Evolutionary conservation across 2,329 filamentous ascomycete genomes (phyloP).

Genomic region (Elsinoe batatas): DNA sequence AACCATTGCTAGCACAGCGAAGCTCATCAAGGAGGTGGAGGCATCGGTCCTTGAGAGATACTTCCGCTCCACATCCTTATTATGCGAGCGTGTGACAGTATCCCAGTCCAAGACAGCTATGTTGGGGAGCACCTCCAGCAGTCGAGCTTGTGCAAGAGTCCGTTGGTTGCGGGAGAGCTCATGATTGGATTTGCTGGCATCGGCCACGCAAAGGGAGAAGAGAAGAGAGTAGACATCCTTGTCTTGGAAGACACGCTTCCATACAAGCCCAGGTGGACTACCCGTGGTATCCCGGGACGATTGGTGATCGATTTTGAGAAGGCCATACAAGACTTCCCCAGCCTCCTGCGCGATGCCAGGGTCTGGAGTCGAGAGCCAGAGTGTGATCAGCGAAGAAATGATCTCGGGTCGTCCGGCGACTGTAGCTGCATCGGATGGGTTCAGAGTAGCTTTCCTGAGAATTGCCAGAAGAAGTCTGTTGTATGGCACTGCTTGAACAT

Average conservation of each 20-base stretch:
- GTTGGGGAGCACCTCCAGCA: constrained; percentile 49
- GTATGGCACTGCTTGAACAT: constrained; percentile 39
- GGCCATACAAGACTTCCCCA: constrained; percentile 41
- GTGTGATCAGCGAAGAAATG: constrained; percentile 43
- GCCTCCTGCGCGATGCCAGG: constrained; percentile 47
- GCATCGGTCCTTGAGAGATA: constrained; percentile 29
- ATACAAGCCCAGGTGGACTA: constrained; percentile 40
- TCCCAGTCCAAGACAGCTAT: constrained; percentile 47
- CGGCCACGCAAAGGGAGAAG: constrained; percentile 45
- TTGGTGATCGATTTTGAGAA: constrained; percentile 43
- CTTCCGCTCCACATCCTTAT: constrained; percentile 40
- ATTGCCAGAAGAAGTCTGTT: constrained; percentile 48
- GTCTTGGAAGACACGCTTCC: constrained; percentile 53
- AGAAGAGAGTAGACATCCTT: constrained; percentile 48
- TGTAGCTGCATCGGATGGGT: constrained; percentile 45
- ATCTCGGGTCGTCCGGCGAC: constrained; percentile 48
- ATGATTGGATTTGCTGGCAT: constrained; percentile 26
- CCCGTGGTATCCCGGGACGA: constrained; percentile 17
- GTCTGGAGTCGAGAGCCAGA: constrained; percentile 49
- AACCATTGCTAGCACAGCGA: constrained; percentile 46
- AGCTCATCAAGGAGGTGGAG: constrained; percentile 38
- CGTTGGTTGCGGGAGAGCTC: constrained; percentile 42
- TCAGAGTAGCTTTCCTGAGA: constrained; percentile 45
- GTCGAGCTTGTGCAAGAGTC: constrained; percentile 50
- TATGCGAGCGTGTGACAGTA: constrained; percentile 41